A percentile compares a stretch with the other conserved stretches of the same genome.
Evolutionary conservation across 164 flowering plant species (phyloP).

Genomic region (Saururus chinensis): DNA sequence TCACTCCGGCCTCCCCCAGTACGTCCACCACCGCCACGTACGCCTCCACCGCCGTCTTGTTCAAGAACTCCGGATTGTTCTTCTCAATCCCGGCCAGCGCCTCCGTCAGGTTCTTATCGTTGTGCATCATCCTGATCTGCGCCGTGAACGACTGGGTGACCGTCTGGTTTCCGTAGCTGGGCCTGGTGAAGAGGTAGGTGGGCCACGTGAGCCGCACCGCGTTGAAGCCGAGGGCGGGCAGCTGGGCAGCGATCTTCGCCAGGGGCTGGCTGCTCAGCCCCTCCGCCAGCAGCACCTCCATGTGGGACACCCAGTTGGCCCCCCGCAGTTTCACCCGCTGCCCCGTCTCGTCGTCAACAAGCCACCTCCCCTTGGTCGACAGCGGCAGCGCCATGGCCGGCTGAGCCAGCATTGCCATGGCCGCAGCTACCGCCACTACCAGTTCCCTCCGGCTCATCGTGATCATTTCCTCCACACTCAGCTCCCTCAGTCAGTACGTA

Average conservation of each 20-base stretch:
- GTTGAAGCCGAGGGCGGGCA: conserved; percentile 28
- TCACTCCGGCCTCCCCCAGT: conserved; percentile 13
- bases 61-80: conserved; percentile 24
- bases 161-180: conserved; percentile 5
- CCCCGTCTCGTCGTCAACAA: conserved; percentile 19
- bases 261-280: conserved; percentile 36
- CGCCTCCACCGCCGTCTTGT: conserved; percentile 16
- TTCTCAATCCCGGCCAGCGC: conserved; percentile 14
- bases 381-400: conserved; percentile 17
- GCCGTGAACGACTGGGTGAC: conserved; percentile 14
- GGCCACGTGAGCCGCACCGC: conserved; percentile 43
- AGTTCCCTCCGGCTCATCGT: no score
- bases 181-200: conserved; percentile 24
- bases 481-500: no score
- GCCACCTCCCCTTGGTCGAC: conserved; percentile 31
- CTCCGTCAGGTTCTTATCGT: conserved; percentile 6
- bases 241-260: conserved; percentile 9
- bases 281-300: conserved; percentile 29
- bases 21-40: conserved; percentile 13
- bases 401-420: neutral
- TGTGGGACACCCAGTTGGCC: conserved; percentile 39
- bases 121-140: no score
- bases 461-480: no score
- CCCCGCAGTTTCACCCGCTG: conserved; percentile 31
- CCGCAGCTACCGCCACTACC: neutral